Evolutionary conservation across 768 basidiomycete species (phyloP), one percentile per base, ranked within the genome.

Genomic region (Mycena capillaripes): DNA sequence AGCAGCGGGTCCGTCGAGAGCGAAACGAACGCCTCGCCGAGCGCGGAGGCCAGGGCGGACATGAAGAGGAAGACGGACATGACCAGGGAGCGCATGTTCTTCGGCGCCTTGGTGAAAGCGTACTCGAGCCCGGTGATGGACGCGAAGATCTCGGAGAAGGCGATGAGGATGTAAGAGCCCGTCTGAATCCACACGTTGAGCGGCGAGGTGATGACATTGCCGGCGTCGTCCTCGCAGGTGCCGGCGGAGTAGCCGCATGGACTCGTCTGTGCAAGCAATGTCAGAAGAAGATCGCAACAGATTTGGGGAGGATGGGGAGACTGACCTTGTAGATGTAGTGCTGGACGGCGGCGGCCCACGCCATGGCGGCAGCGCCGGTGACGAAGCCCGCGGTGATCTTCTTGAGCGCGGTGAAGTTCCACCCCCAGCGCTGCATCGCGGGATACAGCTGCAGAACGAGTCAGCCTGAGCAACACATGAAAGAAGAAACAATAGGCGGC

Each of bases 1-100:
- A 90, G 83, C 10, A 88, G 79, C 17, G 88, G 89, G 78, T 90
- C 89, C 3, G 32, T 19, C 9, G 55, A 58, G 44, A 70, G 69
- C 27, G 55, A 77, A 68, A 88, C 86, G 60, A 89, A 88, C 2
- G 87, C 89, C 77, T 89, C 88, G 69, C 84, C 83, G 48, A 89
- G 60, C 55, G 88, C 88, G 58, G 83, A 62, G 30, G 86, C 73
- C 55, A 89, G 21, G 10, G 88, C 86, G 58, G 53, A 80, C 75
- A 71, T 85, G 75, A 86, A 84, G 40, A 86, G 76, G 79, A 84
- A 86, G 52, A 84, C n/a, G 53, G 84, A 81, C 89, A 90, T 90
- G 71, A 93, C 90, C 64, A 92, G 85, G 65, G 89, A 89, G 42
- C 87, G 86, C 92, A 92, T 92, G 78, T 89, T 88, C 81, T 81